Percentiles rank a stretch among this genome's conserved stretches.
phyloP scores from a whole-genome alignment of 768 basidiomycete species.

The Tylopilus vinaceipallidus region DNA sequence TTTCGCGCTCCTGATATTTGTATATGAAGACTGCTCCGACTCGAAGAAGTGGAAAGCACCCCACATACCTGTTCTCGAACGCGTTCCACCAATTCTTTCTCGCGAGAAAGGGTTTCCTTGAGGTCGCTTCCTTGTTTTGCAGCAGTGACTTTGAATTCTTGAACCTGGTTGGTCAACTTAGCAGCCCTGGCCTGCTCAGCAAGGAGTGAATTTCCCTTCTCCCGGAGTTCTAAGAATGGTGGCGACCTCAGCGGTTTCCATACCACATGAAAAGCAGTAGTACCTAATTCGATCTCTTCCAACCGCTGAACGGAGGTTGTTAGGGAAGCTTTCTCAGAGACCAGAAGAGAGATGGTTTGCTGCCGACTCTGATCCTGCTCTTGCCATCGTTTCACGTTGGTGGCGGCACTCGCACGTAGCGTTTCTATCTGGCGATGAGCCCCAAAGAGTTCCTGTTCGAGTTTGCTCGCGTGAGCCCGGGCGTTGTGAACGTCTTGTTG shows the following conservation, averaged over 20 bases:
- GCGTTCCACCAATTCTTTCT: slow-evolving; percentile 48
- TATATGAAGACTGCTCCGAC: background rate
- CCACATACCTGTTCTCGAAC: slow-evolving; percentile 31
- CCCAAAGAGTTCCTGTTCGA: slow-evolving; percentile 22
- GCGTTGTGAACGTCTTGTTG: slow-evolving; percentile 12
- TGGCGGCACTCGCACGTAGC: slow-evolving; percentile 12
- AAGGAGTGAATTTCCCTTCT: slow-evolving; percentile 40
- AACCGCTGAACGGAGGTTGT: slow-evolving; percentile 56
- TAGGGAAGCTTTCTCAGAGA: slow-evolving; percentile 67
- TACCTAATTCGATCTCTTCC: slow-evolving; percentile 61
- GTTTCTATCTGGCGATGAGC: slow-evolving; percentile 21
- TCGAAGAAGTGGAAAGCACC: background rate
- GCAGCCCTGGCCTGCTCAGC: slow-evolving; percentile 41
- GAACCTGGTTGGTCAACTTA: slow-evolving; percentile 42
- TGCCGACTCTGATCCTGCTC: slow-evolving; percentile 54
- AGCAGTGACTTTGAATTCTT: slow-evolving; percentile 40
- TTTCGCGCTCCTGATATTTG: slow-evolving; percentile 68
- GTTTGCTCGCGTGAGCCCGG: slow-evolving; percentile 10
- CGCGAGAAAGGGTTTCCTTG: slow-evolving; percentile 37
- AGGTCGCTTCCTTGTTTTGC: slow-evolving; percentile 42
- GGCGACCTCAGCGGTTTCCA: background rate
- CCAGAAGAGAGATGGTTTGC: slow-evolving; percentile 74
- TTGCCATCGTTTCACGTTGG: slow-evolving; percentile 20
- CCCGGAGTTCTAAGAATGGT: slow-evolving; percentile 40
- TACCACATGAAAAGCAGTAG: slow-evolving; percentile 15